phyloP scores from a whole-genome alignment of 805 yeast genomes.

The Cyberlindnera nakhonratchasimensis region DNA sequence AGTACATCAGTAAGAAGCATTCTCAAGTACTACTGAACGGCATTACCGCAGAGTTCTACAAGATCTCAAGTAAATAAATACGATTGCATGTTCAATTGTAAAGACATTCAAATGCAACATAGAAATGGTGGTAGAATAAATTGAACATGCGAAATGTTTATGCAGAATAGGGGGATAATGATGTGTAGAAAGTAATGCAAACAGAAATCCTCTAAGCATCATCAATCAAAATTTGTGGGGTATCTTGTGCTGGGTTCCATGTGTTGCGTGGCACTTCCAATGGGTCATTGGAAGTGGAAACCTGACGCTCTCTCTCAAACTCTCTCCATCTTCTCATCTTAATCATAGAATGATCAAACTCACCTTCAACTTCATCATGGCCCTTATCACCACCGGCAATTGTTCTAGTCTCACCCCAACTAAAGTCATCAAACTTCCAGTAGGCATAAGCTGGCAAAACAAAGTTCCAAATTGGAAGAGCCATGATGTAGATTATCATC shows the following conservation, averaged over 20 bases:
- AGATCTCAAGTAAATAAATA: constrained; percentile 17
- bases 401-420: constrained; percentile 95
- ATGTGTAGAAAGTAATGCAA: too few species aligned
- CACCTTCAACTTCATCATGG: constrained; percentile 72
- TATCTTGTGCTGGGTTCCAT: constrained; percentile 28
- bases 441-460: constrained; percentile 81
- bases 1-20: constrained; percentile 16
- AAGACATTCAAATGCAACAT: too few species aligned
- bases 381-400: constrained; percentile 66
- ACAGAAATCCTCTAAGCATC: constrained; percentile 2
- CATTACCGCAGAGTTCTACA: constrained; percentile 26
- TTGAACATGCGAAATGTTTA: constrained; percentile 4
- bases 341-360: constrained; percentile 87
- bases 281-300: constrained; percentile 3
- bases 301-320: constrained; percentile 62
- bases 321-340: constrained; percentile 94
- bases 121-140: too few species aligned
- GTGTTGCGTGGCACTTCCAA: constrained; percentile 26
- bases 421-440: constrained; percentile 95
- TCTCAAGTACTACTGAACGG: constrained; percentile 19
- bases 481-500: constrained; percentile 72
- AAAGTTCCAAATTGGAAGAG: constrained; percentile 94
- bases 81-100: too few species aligned
- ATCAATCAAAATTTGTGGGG: constrained; percentile 14
- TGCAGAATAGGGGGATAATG: not conserved